Evolutionary conservation across 108 stramenopile species (phyloP), one percentile per base, ranked within the genome.

Genomic region (Stephanodiscus triporus): DNA sequence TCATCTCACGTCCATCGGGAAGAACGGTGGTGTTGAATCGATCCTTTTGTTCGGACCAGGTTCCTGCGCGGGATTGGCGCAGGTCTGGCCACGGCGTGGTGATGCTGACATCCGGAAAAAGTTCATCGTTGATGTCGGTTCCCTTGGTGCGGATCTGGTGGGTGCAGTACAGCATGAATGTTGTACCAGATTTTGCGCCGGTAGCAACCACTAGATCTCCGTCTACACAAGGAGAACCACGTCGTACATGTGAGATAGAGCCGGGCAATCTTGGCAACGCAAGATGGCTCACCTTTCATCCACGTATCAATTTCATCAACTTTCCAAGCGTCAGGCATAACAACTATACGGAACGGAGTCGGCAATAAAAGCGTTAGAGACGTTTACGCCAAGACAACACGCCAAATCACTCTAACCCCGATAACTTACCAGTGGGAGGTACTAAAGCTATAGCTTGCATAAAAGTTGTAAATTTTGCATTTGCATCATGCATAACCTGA

Each of bases 101-200:
- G 45, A 80, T 23, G 26, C 57, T 60, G 8, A 76, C 80, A 45
- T 80, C 84, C 7, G 76, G 69, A 27, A 66, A 77, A 51, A 77
- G 75, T 16, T 68, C 80, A 22, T 81, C 80, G 37, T 77, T 23
- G 23, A 68, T 48, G 45, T 78, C 77, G 11, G 50, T 70, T 0
- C 80, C 84, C 51, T 70, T 81, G 60, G 70, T 71, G 22, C 84
- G 76, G 54, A 85, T 85, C 61, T 81, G 80, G 61, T 85, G 80
- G 7, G 76, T 58, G 72, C 84, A 85, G 57, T 81, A 85, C 4
- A 70, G 68, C 75, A 85, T 76, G 49, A 69, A 85, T 0, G 70
- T 81, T 1, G 80, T 85, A 50, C 84, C 84, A 23, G 45, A 38
- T 58, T 85, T 85, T 2, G 34, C 76, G 17, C 76, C 80, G 9